These are phyloP conservation scores for Geranium incanum DNA, from an alignment of 441 rosid genomes.

Conservation along the genomic window DNA sequence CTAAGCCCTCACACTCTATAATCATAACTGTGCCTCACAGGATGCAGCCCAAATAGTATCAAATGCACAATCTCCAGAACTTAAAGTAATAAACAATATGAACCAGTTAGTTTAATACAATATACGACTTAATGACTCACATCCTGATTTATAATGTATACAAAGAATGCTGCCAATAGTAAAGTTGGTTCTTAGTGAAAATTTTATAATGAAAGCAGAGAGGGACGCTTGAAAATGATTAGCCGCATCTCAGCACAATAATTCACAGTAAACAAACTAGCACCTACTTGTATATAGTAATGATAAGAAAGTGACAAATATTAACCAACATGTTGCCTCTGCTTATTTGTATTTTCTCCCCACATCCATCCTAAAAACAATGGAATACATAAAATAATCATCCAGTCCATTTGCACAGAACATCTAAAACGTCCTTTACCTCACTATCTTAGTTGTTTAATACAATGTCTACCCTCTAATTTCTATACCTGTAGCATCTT, in stretches of 20 bases:
- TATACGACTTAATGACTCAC: background rate
- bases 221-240: background rate
- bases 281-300: background rate
- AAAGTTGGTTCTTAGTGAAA: background rate
- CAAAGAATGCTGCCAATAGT: constrained; percentile 1
- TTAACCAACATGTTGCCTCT: background rate
- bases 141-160: background rate
- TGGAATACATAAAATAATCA: background rate
- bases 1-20: background rate
- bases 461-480: background rate
- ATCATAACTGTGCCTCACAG: background rate
- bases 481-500: too few relatives aligned
- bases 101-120: background rate
- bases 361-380: background rate
- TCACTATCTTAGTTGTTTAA: background rate
- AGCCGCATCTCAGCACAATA: background rate
- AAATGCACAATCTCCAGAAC: background rate
- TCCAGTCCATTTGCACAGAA: background rate
- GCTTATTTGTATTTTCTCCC: background rate
- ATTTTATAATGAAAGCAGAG: background rate
- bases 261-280: background rate
- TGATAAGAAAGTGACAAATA: constrained; percentile 1
- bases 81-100: background rate
- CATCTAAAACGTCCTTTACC: background rate
- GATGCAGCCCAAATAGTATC: background rate